These are phyloP conservation scores for Trifolium pratense DNA, from an alignment of 306 rosid genomes.

Conservation along the genomic window DNA sequence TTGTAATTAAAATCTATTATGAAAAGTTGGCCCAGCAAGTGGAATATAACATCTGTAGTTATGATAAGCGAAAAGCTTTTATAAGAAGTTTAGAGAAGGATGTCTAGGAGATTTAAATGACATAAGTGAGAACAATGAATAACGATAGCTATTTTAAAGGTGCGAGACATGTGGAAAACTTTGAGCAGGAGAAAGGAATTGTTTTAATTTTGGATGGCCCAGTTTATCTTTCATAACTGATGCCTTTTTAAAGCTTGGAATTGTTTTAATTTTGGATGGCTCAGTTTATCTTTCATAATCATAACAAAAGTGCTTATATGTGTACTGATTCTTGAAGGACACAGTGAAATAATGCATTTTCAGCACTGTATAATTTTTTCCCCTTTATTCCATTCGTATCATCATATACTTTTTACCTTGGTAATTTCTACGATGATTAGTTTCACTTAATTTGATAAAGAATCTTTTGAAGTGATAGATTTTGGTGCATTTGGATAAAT, in stretches of 20 bases:
- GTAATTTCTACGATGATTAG: slow-evolving; percentile 2
- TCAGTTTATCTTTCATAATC: neutral
- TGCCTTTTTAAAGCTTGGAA: neutral
- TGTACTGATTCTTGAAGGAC: neutral
- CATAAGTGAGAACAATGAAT: neutral
- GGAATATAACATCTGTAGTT: neutral
- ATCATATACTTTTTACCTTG: slow-evolving; percentile 26
- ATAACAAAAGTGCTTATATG: neutral
- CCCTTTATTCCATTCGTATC: neutral
- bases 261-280: neutral
- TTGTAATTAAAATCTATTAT: neutral
- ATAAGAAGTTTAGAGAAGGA: too few relatives aligned
- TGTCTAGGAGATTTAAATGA: too few relatives aligned
- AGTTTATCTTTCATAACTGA: too few relatives aligned
- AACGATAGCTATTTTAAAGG: neutral
- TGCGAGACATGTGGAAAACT: neutral
- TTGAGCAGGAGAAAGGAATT: neutral
- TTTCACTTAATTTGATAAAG: slow-evolving; percentile 16
- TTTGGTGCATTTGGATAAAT: neutral
- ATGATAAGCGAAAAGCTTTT: slow-evolving; percentile 9
- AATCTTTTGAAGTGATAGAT: slow-evolving; percentile 12
- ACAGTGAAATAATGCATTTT: too few relatives aligned
- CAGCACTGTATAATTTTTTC: too few relatives aligned
- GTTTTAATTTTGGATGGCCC: too few relatives aligned
- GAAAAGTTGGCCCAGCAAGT: slow-evolving; percentile 1